These are phyloP conservation scores for Pseudopyrenochaeta lycopersici DNA, from an alignment of 2,329 filamentous ascomycete species.

Conservation along the genomic window DNA sequence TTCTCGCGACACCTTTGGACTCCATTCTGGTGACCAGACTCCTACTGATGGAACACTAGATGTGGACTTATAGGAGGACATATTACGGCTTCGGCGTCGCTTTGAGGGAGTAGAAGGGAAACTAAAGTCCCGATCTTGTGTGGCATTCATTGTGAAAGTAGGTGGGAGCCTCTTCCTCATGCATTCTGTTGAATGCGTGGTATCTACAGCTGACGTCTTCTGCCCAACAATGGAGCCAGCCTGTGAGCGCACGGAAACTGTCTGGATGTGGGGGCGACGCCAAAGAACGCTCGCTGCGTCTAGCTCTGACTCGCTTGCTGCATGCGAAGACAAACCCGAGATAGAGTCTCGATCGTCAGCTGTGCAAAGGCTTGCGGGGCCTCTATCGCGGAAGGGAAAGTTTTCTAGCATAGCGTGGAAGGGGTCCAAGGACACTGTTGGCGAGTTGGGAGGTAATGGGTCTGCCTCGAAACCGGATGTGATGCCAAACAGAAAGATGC, in stretches of 20 bases:
- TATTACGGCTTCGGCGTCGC: background rate
- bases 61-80: background rate
- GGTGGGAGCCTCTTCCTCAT: background rate
- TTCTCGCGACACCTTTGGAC: background rate
- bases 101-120: background rate
- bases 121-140: background rate
- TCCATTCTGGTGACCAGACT: background rate
- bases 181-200: background rate
- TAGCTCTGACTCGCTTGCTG: background rate
- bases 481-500: slow-evolving; percentile 4
- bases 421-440: background rate
- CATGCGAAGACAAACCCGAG: background rate
- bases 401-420: background rate
- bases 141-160: background rate
- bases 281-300: background rate
- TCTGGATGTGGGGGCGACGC: background rate
- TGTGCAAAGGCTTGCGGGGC: background rate
- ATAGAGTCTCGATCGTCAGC: background rate
- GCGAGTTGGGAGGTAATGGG: background rate
- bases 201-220: background rate
- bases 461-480: background rate
- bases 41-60: background rate
- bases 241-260: background rate
- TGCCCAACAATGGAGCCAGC: background rate
- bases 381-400: background rate